Conservation (phyloP, 371 early-diverging fungal genomes). For the Rhizopus microsporus region DNA sequence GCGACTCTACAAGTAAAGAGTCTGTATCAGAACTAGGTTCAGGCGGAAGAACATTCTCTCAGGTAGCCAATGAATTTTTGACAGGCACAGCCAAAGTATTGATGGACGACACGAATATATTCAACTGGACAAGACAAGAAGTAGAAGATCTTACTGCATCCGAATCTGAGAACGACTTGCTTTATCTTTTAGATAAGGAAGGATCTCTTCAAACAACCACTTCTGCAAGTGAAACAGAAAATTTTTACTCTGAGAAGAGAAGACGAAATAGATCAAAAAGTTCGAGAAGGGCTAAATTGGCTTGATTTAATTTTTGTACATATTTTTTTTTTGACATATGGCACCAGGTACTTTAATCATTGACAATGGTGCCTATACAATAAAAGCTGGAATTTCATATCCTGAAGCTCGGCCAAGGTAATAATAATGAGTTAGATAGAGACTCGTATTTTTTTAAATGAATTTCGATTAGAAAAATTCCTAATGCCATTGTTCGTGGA, state of each 20-base stretch:
- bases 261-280: neutral
- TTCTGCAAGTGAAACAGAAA: slow-evolving; percentile 26
- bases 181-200: slow-evolving; percentile 25
- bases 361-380: slow-evolving; percentile 79
- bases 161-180: slow-evolving; percentile 19
- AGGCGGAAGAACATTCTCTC: slow-evolving; percentile 37
- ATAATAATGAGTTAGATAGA: neutral
- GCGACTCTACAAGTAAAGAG: slow-evolving; percentile 28
- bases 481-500: slow-evolving; percentile 69
- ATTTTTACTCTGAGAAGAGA: neutral
- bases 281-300: neutral
- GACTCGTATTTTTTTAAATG: slow-evolving; percentile 2
- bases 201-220: slow-evolving; percentile 13
- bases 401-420: slow-evolving; percentile 33
- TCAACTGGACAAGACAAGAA: slow-evolving; percentile 52
- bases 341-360: slow-evolving; percentile 49
- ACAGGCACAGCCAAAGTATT: slow-evolving; percentile 47
- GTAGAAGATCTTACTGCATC: slow-evolving; percentile 12
- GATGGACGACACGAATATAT: slow-evolving; percentile 60
- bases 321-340: slow-evolving; percentile 5
- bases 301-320: slow-evolving; percentile 2
- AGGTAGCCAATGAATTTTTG: slow-evolving; percentile 41
- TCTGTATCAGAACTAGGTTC: slow-evolving; percentile 37
- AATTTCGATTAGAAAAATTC: slow-evolving; percentile 43
- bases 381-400: slow-evolving; percentile 67